These are phyloP conservation scores for Pyricularia sp. DNA, from an alignment of 2,329 filamentous ascomycete genomes.

Conservation along the genomic window DNA sequence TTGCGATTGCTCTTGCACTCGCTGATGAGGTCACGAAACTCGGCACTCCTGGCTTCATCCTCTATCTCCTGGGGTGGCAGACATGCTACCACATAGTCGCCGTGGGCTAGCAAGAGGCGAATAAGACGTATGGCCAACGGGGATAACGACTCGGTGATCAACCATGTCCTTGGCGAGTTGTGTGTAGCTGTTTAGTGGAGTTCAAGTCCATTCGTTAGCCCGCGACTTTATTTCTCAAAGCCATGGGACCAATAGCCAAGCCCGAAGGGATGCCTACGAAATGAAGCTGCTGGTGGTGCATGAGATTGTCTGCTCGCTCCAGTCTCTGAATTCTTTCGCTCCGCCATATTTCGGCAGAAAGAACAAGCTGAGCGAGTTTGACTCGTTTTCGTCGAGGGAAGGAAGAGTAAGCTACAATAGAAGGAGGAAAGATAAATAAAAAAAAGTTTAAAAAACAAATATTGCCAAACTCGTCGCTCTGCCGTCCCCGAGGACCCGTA, in stretches of 20 bases:
- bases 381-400: not conserved
- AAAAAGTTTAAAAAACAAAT: not conserved
- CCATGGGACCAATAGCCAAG: conserved; percentile 9
- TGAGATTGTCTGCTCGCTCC: conserved; percentile 27
- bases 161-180: conserved; percentile 77
- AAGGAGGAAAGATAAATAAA: not conserved
- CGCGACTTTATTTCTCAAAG: not conserved
- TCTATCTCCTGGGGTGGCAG: conserved; percentile 68
- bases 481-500: not conserved
- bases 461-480: not conserved
- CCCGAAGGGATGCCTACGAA: conserved; percentile 28
- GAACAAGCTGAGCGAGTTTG: not conserved
- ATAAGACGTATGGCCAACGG: conserved; percentile 75
- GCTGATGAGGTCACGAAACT: conserved; percentile 68
- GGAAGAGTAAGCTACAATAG: not conserved
- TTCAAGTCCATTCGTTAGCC: not conserved
- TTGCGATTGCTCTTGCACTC: conserved; percentile 50
- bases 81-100: conserved; percentile 80
- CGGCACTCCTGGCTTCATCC: conserved; percentile 59
- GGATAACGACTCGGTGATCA: conserved; percentile 76
- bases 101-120: conserved; percentile 71
- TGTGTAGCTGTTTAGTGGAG: conserved; percentile 37
- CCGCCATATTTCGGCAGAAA: conserved; percentile 23
- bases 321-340: conserved; percentile 31
- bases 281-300: conserved; percentile 34